Conservation (phyloP, 2,329 filamentous ascomycete species). For the Cadophora gregata region DNA sequence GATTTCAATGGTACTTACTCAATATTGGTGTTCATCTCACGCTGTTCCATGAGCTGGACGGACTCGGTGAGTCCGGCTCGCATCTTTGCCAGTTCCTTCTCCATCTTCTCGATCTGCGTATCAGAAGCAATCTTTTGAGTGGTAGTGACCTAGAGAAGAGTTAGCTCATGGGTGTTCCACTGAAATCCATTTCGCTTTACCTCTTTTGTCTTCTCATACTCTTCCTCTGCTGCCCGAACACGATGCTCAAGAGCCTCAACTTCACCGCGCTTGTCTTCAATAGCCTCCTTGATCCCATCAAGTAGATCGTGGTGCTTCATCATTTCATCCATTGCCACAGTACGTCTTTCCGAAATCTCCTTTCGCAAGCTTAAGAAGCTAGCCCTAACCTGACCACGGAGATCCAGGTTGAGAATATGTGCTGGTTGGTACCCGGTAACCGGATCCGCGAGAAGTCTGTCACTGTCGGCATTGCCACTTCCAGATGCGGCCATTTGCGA, state of each 20-base stretch:
- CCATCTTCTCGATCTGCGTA: constrained; percentile 97
- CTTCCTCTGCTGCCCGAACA: constrained; percentile 85
- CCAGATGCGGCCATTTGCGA: constrained; percentile 55
- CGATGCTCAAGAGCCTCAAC: constrained; percentile 91
- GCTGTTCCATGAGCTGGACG: constrained; percentile 89
- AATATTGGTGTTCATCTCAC: constrained; percentile 95
- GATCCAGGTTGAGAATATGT: constrained; percentile 86
- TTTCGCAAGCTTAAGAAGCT: constrained; percentile 81
- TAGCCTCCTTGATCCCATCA: constrained; percentile 93
- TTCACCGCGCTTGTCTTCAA: constrained; percentile 93
- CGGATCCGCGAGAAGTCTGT: constrained; percentile 81
- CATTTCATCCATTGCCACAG: constrained; percentile 82
- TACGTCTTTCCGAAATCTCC: constrained; percentile 89
- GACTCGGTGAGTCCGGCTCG: constrained; percentile 81
- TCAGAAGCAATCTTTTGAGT: constrained; percentile 89
- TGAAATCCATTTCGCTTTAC: too few relatives aligned
- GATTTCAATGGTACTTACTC: constrained; percentile 63
- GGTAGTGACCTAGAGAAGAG: constrained; percentile 59
- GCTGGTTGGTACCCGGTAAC: constrained; percentile 88
- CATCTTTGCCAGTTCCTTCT: constrained; percentile 97
- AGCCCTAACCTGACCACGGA: constrained; percentile 81
- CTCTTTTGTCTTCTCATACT: constrained; percentile 94
- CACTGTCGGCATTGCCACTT: constrained; percentile 57
- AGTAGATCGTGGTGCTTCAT: constrained; percentile 94
- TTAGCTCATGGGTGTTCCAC: constrained; percentile 24